Base-by-base conservation (phyloP, 1,284 basidiomycete species). In the Microbotryum silenes-acaulis region DNA sequence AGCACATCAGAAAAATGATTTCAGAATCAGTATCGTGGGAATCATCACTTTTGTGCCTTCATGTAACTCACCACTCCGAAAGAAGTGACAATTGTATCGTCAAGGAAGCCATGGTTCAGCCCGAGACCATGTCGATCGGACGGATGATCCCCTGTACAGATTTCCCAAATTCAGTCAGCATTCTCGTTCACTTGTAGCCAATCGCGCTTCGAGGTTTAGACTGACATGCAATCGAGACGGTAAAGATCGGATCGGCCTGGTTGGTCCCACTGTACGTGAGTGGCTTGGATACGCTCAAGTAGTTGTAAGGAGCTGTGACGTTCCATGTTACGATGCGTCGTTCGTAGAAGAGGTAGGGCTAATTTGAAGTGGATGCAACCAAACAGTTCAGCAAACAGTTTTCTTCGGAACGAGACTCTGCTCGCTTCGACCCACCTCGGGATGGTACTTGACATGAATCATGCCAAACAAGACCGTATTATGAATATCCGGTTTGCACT, bases 231-330 rank as follows among this genome's bases (percentile, higher is more conserved):
- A 65, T 62, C 27, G 59, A 59, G 29, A 61, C 60, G 23, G 65
- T 66, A 45, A 66, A 65, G 49, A 66, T 66, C 6, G 65, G 65
- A 50, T 66, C 65, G 48, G 62, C 65, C 31, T 66, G 65, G 53
- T 66, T 65, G 45, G 65, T 66, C 1, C 65, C 65, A 16, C 45
- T 51, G 60, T 64, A 66, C 4, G 54, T 65, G 54, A 66, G 54
- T 42, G 65, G 65, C 16, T 57, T 58, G 27, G 65, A 65, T 8
- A 66, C 65, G 23, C 59, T 61, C 9, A 66, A 29, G 56, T 65
- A 65, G 53, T 61, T 57, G 56, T 64, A 66, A 2, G 62, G 62
- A 5, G 60, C 51, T 14, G 63, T 65, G 50, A 62, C 63, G 60
- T 64, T 65, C 59, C 59, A 65, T 10, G 65, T 66, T 25, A 66